Base-by-base conservation (phyloP, 116 monocot genomes). In the Cymodocea nodosa region DNA sequence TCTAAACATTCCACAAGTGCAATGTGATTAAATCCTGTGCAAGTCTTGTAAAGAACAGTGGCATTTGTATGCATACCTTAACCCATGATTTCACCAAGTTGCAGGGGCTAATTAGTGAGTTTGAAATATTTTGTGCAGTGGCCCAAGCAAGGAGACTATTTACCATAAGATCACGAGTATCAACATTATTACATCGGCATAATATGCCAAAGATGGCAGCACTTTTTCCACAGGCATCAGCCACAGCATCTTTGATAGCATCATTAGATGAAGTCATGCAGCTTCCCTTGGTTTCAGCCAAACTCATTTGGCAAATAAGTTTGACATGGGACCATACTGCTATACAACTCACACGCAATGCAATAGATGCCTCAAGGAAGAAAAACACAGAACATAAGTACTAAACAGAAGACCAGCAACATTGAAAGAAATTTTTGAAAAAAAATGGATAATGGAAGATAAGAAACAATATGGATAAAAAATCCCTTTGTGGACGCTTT, bases 41-140 rank as follows among this genome's bases (percentile, higher is more conserved):
- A 51, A 18, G 24, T 15, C 12, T 13, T 39, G 56, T 5, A 23
- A 30, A 51, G 12, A 13, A 16, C 9, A 66, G 23, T 5, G 49
- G 23, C 23, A 58, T 35, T 22, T 34, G 15, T 35, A 39, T 0
- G 12, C 50, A 24, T 53, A 74, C 74, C 74, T 74, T 74, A 61
- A 68, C 67, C 74, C 74, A 74, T 54, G 57, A 59, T 23, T 62
- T 74, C 50, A 74, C 61, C 67, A 74, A 58, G 36, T 40, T 19
- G 34, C 14, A 22, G 17, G 74, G 68, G 56, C 30, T 22, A 36
- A 36, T 36, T 14, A 60, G 37, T 5, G 39, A 51, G 23, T 54
- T 37, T 19, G 62, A 37, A 19, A 24, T 52, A 35, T 62, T 34
- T n/a, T 36, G 19, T 17, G 60, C 66, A 51, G 59, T 10, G 2